These are phyloP conservation scores for Cyberlindnera euphorbiae DNA, from an alignment of 805 yeast genomes.

Conservation along the genomic window DNA sequence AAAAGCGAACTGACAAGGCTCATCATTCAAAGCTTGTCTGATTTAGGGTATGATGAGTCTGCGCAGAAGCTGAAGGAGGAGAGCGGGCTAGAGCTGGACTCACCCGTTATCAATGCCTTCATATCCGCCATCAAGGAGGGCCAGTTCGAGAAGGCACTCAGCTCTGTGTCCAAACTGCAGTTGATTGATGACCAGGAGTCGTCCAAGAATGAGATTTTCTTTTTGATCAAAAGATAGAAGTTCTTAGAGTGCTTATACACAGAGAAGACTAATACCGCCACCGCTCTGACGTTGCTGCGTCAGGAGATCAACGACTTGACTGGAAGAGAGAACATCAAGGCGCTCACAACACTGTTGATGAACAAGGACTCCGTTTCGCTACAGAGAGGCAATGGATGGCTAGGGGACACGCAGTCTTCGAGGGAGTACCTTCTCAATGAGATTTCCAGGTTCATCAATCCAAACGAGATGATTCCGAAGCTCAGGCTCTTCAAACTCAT, in stretches of 20 bases:
- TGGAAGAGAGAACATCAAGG: conserved; percentile 19
- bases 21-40: conserved; percentile 45
- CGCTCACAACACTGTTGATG: conserved; percentile 29
- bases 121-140: conserved; percentile 37
- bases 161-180: conserved; percentile 22
- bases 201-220: conserved; percentile 20
- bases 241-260: conserved; percentile 38
- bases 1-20: conserved; percentile 40
- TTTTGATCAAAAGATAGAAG: conserved; percentile 35
- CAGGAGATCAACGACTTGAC: conserved; percentile 31
- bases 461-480: conserved; percentile 49
- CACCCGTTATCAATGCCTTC: conserved; percentile 37
- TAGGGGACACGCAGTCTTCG: conserved; percentile 28
- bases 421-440: conserved; percentile 37
- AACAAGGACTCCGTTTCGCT: conserved; percentile 18
- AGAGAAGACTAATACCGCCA: conserved; percentile 26
- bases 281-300: conserved; percentile 36
- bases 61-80: conserved; percentile 38
- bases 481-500: conserved; percentile 46
- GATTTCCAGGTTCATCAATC: conserved; percentile 43
- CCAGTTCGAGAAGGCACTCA: conserved; percentile 35
- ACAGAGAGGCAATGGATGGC: conserved; percentile 30
- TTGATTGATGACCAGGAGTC: conserved; percentile 16
- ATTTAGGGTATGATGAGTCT: conserved; percentile 41
- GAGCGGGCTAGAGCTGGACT: conserved; percentile 36